Base-by-base conservation (phyloP, 2,329 filamentous ascomycete genomes). In the Penicillium verrucosum region DNA sequence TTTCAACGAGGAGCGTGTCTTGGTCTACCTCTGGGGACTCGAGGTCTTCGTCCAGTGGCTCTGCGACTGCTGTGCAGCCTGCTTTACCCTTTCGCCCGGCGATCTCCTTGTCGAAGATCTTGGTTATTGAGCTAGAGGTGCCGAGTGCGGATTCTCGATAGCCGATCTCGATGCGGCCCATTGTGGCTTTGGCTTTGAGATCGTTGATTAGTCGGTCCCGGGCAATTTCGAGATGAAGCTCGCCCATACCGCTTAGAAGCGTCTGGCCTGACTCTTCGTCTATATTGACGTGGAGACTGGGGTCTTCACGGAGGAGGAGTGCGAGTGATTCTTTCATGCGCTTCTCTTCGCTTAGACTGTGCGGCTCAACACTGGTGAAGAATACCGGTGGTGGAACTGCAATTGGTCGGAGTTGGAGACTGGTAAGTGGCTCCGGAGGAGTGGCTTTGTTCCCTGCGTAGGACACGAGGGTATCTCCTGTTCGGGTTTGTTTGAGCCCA, bases 191-290 rank as follows among this genome's bases (percentile, higher is more conserved):
- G 73, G 80, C 91, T 72, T 94, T 96, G 76, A 97, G 88, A 68
- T 96, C 91, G 51, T 90, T 89, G 62, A 94, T 86, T 10, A 99
- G 84, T 42, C 92, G 85, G 73, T 97, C 90, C 48, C 91, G 81
- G 0, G 93, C 92, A 47, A 99, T 94, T 67, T 99, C 94, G 0
- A 99, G 81, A 73, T 99, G 94, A 29, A 99, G 82, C 67, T 96
- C 91, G 8, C 94, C 94, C 94, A 99, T 97, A 4, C 94, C 94
- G 51, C 92, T 92, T 0, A 99, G 81, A 32, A 96, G 88, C 45
- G 94, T 97, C 68, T 96, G 92, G 2, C 94, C 94, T 1, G 90
- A 92, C 71, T 97, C 94, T 60, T 93, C 86, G 66, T 97, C 90
- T 30, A 90, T 81, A 36, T 82, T 89, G 70, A 96, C 89, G 55